phyloP scores from a whole-genome alignment of 2,329 filamentous ascomycete species.

The Microthyrium microscopicum region DNA sequence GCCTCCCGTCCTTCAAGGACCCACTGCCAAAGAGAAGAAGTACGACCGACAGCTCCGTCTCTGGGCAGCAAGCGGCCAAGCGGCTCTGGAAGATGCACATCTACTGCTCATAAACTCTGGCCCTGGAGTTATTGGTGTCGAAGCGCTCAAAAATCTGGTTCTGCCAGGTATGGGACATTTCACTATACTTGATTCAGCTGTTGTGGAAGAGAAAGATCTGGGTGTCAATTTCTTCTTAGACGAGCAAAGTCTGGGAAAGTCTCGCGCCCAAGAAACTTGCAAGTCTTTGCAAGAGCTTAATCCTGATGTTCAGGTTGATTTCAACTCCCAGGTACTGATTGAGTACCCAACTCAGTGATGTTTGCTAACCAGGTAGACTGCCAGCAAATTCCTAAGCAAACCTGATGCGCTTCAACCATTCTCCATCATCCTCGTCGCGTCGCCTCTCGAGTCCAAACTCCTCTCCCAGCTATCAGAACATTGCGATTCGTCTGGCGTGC shows the following conservation, averaged over 20 bases:
- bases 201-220: slow-evolving; percentile 66
- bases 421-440: slow-evolving; percentile 44
- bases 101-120: slow-evolving; percentile 83
- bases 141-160: slow-evolving; percentile 94
- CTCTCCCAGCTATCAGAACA: slow-evolving; percentile 34
- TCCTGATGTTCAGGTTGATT: slow-evolving; percentile 72
- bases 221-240: slow-evolving; percentile 97
- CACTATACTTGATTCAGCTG: slow-evolving; percentile 68
- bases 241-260: slow-evolving; percentile 56
- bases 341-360: slow-evolving; percentile 8
- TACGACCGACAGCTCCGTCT: slow-evolving; percentile 92
- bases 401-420: slow-evolving; percentile 29
- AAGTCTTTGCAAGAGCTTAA: slow-evolving; percentile 75
- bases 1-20: slow-evolving; percentile 24
- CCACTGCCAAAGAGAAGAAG: slow-evolving; percentile 35
- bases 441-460: slow-evolving; percentile 37
- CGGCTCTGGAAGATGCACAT: slow-evolving; percentile 76
- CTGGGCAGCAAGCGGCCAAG: slow-evolving; percentile 86
- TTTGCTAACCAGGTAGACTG: slow-evolving; percentile 23
- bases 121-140: slow-evolving; percentile 71
- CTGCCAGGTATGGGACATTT: slow-evolving; percentile 85
- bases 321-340: slow-evolving; percentile 35
- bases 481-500: slow-evolving; percentile 43
- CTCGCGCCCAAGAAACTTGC: slow-evolving; percentile 61
- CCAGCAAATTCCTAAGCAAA: slow-evolving; percentile 27